Percentiles rank a stretch among this genome's conserved stretches.
Evolutionary conservation across 2,329 filamentous ascomycete genomes (phyloP).

Genomic region (Rugonectria rugulosa): DNA sequence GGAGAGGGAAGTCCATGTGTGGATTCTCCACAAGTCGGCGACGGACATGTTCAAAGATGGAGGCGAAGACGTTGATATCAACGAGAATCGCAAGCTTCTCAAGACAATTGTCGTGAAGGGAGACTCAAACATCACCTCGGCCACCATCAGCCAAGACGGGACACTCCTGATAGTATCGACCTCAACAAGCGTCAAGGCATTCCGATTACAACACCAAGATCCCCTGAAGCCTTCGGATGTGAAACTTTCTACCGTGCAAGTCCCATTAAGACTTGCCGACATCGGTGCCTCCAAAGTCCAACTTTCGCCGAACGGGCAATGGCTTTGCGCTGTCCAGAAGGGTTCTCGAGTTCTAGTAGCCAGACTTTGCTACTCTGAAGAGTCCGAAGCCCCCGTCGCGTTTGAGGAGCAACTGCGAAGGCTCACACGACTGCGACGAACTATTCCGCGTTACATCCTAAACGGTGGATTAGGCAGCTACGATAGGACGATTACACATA

Average conservation of each 20-base stretch:
- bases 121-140: constrained; percentile 84
- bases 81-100: constrained; percentile 69
- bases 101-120: constrained; percentile 74
- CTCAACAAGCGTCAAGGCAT: constrained; percentile 76
- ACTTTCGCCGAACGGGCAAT: constrained; percentile 74
- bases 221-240: constrained; percentile 64
- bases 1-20: constrained; percentile 86
- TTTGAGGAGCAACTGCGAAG: constrained; percentile 51
- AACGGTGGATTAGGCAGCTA: constrained; percentile 78
- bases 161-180: constrained; percentile 81
- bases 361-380: constrained; percentile 32
- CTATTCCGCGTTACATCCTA: constrained; percentile 61
- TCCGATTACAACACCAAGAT: constrained; percentile 66
- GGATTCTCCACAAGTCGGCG: constrained; percentile 64
- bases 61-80: constrained; percentile 51
- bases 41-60: constrained; percentile 53
- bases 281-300: constrained; percentile 74
- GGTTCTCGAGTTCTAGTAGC: constrained; percentile 65
- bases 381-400: constrained; percentile 28
- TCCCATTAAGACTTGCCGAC: constrained; percentile 63
- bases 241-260: constrained; percentile 73
- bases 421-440: constrained; percentile 60
- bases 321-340: constrained; percentile 71
- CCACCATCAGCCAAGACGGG: constrained; percentile 74
- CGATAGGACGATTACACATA: constrained; percentile 75